These are phyloP conservation scores for Scheffersomyces insectosa DNA, from an alignment of 1,139 yeast species.

Conservation along the genomic window DNA sequence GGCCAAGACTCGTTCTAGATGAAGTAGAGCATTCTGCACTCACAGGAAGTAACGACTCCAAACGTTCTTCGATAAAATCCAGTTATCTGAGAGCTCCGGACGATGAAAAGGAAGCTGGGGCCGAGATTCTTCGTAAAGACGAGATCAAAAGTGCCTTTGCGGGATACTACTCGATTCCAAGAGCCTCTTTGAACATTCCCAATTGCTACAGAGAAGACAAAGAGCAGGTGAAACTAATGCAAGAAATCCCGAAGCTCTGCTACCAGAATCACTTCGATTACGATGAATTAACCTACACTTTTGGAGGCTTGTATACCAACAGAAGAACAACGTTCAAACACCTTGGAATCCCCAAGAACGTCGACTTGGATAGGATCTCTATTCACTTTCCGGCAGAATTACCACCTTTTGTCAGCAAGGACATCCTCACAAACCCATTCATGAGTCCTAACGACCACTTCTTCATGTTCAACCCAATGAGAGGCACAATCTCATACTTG, in stretches of 20 bases:
- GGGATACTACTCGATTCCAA: slow-evolving; percentile 34
- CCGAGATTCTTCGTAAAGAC: slow-evolving; percentile 13
- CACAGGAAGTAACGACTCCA: background rate
- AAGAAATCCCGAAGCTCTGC: slow-evolving; percentile 27
- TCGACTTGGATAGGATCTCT: slow-evolving; percentile 32
- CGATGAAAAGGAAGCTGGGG: slow-evolving; percentile 3
- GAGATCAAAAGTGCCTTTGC: slow-evolving; percentile 26
- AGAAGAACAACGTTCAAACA: slow-evolving; percentile 22
- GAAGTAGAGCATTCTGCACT: slow-evolving; percentile 20
- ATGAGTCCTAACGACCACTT: slow-evolving; percentile 30
- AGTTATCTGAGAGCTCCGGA: background rate
- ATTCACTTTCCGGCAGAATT: slow-evolving; percentile 40
- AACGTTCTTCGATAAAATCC: background rate
- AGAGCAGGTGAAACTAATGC: slow-evolving; percentile 5
- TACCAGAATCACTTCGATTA: slow-evolving; percentile 38
- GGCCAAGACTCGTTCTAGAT: slow-evolving; percentile 28
- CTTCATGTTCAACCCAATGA: slow-evolving; percentile 29
- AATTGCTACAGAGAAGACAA: slow-evolving; percentile 1
- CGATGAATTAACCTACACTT: slow-evolving; percentile 34
- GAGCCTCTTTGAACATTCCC: slow-evolving; percentile 27
- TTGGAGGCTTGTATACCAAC: slow-evolving; percentile 38
- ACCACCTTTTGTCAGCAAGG: slow-evolving; percentile 42
- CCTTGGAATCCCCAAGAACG: slow-evolving; percentile 37
- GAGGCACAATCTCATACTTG: slow-evolving; percentile 35
- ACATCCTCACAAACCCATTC: slow-evolving; percentile 38